These are phyloP conservation scores for Boletus tylopilopsis DNA, from an alignment of 768 basidiomycete genomes.

Conservation along the genomic window DNA sequence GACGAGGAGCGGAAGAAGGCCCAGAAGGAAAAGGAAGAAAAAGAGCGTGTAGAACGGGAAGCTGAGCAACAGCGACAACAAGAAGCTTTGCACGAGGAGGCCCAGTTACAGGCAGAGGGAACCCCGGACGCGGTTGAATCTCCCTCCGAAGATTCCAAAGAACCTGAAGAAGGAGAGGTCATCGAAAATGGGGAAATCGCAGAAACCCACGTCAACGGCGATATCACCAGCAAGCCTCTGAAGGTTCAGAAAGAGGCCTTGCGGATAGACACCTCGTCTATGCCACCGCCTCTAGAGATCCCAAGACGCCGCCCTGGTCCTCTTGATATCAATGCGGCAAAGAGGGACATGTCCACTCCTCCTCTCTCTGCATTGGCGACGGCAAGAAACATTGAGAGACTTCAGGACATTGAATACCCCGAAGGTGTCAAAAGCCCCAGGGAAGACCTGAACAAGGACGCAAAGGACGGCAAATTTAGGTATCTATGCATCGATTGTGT, in stretches of 20 bases:
- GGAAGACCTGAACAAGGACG: conserved; percentile 78
- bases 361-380: conserved; percentile 65
- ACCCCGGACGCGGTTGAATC: conserved; percentile 31
- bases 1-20: conserved; percentile 31
- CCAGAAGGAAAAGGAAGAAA: conserved; percentile 37
- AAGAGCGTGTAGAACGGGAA: conserved; percentile 38
- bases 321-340: conserved; percentile 62
- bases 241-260: conserved; percentile 46
- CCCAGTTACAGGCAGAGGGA: conserved; percentile 36
- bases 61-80: conserved; percentile 30
- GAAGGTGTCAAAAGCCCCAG: conserved; percentile 79
- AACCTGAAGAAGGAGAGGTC: conserved; percentile 39
- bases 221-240: conserved; percentile 38
- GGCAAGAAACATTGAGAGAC: conserved; percentile 82
- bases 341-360: conserved; percentile 32
- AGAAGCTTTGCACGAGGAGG: conserved; percentile 21
- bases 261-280: conserved; percentile 60
- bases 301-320: conserved; percentile 59
- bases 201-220: conserved; percentile 30
- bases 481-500: conserved; percentile 25
- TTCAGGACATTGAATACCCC: conserved; percentile 75
- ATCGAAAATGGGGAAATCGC: conserved; percentile 30
- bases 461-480: conserved; percentile 88
- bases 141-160: conserved; percentile 43
- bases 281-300: conserved; percentile 39